A percentile compares a stretch with the other conserved stretches of the same genome.
phyloP scores from a whole-genome alignment of 2,329 filamentous ascomycete genomes.

The Colletotrichum sp. region DNA sequence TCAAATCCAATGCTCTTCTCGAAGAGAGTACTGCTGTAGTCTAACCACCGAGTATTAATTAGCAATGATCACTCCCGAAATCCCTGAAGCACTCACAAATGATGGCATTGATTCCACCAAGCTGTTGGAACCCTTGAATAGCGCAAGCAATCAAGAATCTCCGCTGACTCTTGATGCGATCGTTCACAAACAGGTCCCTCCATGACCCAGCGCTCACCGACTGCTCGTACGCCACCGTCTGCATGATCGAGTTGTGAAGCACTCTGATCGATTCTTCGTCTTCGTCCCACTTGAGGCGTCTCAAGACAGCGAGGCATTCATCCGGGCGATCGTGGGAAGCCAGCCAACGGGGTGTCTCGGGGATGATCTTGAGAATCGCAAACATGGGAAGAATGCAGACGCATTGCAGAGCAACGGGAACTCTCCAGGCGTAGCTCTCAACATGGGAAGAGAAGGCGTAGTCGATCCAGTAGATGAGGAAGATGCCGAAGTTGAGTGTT shows the following conservation, averaged over 20 bases:
- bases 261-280: conserved; percentile 25
- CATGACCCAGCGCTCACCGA: conserved; percentile 32
- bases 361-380: conserved; percentile 39
- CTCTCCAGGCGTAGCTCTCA: conserved; percentile 40
- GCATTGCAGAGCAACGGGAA: conserved; percentile 46
- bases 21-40: conserved; percentile 53
- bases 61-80: neutral
- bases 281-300: conserved; percentile 35
- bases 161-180: conserved; percentile 35
- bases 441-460: conserved; percentile 40
- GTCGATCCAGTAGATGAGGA: conserved; percentile 51
- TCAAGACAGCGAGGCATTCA: conserved; percentile 39
- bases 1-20: conserved; percentile 46
- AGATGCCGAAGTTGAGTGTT: conserved; percentile 51
- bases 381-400: conserved; percentile 44
- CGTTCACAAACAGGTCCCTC: conserved; percentile 34
- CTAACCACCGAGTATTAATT: conserved; percentile 3
- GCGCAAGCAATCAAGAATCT: conserved; percentile 35
- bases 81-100: conserved; percentile 35
- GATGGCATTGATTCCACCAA: conserved; percentile 54
- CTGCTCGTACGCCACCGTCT: conserved; percentile 34
- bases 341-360: conserved; percentile 49
- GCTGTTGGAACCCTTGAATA: conserved; percentile 43
- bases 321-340: conserved; percentile 40
- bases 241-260: conserved; percentile 34